Conservation (phyloP, 2,329 filamentous ascomycete species). For the Alternaria incomplexa region DNA sequence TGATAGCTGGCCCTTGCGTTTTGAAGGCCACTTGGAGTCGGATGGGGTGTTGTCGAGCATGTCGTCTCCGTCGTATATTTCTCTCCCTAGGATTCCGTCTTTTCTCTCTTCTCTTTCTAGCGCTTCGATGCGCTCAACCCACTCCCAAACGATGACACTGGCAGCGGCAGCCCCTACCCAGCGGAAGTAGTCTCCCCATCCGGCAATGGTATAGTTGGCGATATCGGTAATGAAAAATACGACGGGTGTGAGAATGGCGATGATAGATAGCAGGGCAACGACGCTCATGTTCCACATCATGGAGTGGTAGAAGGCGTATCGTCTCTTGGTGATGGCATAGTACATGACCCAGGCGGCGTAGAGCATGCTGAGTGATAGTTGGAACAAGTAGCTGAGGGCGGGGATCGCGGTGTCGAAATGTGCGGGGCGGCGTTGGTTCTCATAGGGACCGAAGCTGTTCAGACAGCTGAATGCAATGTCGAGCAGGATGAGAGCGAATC, state of each 20-base stretch:
- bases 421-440: conserved; percentile 67
- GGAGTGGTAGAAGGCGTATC: conserved; percentile 87
- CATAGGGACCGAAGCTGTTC: conserved; percentile 75
- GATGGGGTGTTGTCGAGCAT: conserved; percentile 76
- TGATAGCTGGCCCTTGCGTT: conserved; percentile 45
- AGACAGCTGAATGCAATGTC: conserved; percentile 91
- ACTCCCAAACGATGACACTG: conserved; percentile 97
- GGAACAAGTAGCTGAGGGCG: conserved; percentile 88
- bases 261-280: conserved; percentile 77
- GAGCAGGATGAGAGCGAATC: conserved; percentile 88
- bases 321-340: conserved; percentile 88
- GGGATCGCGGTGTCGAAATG: conserved; percentile 90
- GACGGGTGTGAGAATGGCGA: conserved; percentile 84
- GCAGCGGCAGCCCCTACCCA: conserved; percentile 96
- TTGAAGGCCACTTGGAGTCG: conserved; percentile 57
- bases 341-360: conserved; percentile 96
- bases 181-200: conserved; percentile 93
- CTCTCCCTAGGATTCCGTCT: conserved; percentile 86
- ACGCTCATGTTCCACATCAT: conserved; percentile 89
- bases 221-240: conserved; percentile 95
- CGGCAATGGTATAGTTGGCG: conserved; percentile 80
- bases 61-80: conserved; percentile 93
- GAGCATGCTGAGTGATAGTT: conserved; percentile 81
- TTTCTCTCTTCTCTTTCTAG: conserved; percentile 92
- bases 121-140: conserved; percentile 94